Evolutionary conservation across 2,329 filamentous ascomycete genomes (phyloP), one percentile per base, ranked within the genome.

Genomic region (Fusarium xyrophilum): DNA sequence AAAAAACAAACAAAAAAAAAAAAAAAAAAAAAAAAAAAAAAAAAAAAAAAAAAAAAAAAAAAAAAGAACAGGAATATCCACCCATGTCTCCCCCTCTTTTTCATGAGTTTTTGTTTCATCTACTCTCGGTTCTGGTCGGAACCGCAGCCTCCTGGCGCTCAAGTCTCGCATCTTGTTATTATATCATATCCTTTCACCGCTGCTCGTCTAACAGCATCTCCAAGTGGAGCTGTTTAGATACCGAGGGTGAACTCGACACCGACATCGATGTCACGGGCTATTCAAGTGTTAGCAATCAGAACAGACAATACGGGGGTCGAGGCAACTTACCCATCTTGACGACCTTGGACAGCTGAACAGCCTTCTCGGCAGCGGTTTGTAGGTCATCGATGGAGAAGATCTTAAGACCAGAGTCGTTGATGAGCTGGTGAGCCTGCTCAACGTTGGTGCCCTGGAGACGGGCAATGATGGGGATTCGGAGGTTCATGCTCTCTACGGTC

Each of bases 351-450:
- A 99, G 95, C 83, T 99, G 95, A 71, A 99, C 96, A 32, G 94
- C 92, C 88, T 97, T 98, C 88, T 98, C 96, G 70, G 96, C 96
- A 42, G 96, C 96, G 79, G 84, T 96, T 84, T 99, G 96, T 76
- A 99, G 88, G 83, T 99, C 96, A 79, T 98, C 95, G 68, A 99
- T 98, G 77, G 93, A 96, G 88, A 99, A 99, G 83, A 99, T 99
- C 91, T 99, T 99, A 78, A 99, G 89, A 75, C 96, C 94, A 56
- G 94, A 96, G 80, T 99, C 93, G 86, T 96, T 97, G 85, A 99
- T 93, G 85, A 86, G 83, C 86, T 96, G 89, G 82, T 96, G 93
- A 68, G 96, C 96, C 81, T 90, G 86, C 83, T 97, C 94, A 88
- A 97, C 93, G 86, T 99, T 99, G 81, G 96, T 99, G 76, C 96